Conservation (phyloP, 257 asterid genomes). For the Nicotiana otophora region DNA sequence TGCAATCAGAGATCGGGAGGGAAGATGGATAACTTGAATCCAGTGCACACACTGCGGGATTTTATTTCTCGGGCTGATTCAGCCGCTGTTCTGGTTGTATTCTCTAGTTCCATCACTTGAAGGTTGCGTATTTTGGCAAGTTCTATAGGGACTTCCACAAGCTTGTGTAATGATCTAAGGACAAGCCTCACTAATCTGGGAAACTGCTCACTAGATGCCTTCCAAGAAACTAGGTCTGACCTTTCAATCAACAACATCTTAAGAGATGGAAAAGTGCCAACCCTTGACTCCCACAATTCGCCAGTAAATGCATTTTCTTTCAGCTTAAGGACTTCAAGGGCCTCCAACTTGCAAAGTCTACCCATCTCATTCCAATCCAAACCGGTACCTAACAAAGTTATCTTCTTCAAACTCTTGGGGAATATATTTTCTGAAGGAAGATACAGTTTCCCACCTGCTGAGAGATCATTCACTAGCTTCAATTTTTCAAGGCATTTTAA, state of each 20-base stretch:
- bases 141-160: slow-evolving; percentile 22
- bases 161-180: slow-evolving; percentile 22
- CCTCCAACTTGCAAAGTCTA: slow-evolving; percentile 16
- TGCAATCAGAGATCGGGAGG: slow-evolving; percentile 16
- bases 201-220: slow-evolving; percentile 16
- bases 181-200: slow-evolving; percentile 20
- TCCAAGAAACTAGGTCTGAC: slow-evolving; percentile 24
- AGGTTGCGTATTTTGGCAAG: slow-evolving; percentile 24
- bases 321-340: slow-evolving; percentile 21
- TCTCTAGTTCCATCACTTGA: slow-evolving; percentile 15
- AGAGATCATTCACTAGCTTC: slow-evolving; percentile 7
- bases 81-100: slow-evolving; percentile 11
- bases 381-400: slow-evolving; percentile 14
- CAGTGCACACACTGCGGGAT: neutral
- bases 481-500: slow-evolving; percentile 1
- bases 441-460: neutral
- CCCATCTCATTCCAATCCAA: slow-evolving; percentile 28
- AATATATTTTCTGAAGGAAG: slow-evolving; percentile 7
- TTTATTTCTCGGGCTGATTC: slow-evolving; percentile 21
- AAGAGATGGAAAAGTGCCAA: slow-evolving; percentile 19
- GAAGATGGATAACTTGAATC: slow-evolving; percentile 24
- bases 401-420: neutral
- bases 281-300: slow-evolving; percentile 13
- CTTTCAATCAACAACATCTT: slow-evolving; percentile 23
- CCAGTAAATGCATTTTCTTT: slow-evolving; percentile 19